Base-by-base conservation (phyloP, 139 green algal species). In the Chlorella vulgaris region DNA sequence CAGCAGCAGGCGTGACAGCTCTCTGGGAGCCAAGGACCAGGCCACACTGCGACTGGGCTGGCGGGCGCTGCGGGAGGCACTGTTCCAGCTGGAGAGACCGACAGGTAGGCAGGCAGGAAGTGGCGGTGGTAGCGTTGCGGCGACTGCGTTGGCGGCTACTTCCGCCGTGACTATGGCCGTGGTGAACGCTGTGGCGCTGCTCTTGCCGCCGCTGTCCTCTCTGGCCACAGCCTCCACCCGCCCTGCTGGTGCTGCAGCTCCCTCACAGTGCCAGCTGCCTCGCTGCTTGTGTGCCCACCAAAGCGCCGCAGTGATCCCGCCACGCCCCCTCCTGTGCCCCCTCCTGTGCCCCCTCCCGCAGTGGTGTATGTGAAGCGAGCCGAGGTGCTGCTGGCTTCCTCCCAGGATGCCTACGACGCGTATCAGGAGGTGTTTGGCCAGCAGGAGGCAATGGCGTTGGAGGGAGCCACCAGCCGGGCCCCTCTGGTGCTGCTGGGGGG, bases 11-110 rank as follows among this genome's bases (percentile, higher is more conserved):
- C 6, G 35, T n/a, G n/a, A 33, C 18, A 47, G 31, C 19, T 28
- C 28, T 62, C 42, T 13, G 47, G 38, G 63, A 39, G n/a, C n/a
- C n/a, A n/a, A n/a, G n/a, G n/a, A n/a, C n/a, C n/a, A n/a, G n/a
- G n/a, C n/a, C n/a, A n/a, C n/a, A n/a, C n/a, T 84, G 39, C 28
- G 40, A 26, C n/a, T 84, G 3, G 79, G 66, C 5, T 84, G 79
- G 79, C 39, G 21, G 70, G 79, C 79, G 43, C 67, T 84, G 40
- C 47, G 31, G 21, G 63, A 69, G 39, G 79, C 61, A 33, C 58
- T 84, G 58, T 47, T 50, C 7, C 18, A 42, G 21, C 35, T 71
- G 61, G 47, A 80, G 74, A 31, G 18, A 0, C 74, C 74, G 13
- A 80, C 74, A 47, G 74, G 74, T 69, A 29, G 3, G 74, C 21